Conservation (phyloP, 257 asterid genomes). For the Misopates orontium region DNA sequence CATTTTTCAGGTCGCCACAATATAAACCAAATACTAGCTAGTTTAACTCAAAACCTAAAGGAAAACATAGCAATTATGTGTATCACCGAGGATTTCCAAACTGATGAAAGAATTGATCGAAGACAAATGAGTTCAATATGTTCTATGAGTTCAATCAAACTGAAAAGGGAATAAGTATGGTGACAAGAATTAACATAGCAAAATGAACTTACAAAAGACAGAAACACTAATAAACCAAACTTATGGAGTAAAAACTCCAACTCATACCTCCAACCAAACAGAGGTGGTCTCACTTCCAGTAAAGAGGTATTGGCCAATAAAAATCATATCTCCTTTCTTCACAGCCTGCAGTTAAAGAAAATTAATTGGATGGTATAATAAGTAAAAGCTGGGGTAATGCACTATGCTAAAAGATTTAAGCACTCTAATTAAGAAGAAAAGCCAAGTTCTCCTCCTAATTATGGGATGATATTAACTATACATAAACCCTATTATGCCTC, state of each 20-base stretch:
- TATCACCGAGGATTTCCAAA: not conserved
- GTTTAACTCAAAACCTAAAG: not conserved
- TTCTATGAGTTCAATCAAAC: slow-evolving; percentile 1
- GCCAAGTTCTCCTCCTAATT: not conserved
- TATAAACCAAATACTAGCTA: not conserved
- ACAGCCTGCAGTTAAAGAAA: slow-evolving; percentile 56
- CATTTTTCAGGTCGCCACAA: not conserved
- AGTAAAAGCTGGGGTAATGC: not conserved
- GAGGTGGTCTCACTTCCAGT: slow-evolving; percentile 93
- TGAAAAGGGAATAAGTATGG: not conserved
- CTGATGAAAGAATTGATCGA: not conserved
- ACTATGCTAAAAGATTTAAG: not conserved
- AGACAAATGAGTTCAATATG: not conserved
- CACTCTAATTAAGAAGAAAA: not conserved
- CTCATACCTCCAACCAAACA: slow-evolving; percentile 85
- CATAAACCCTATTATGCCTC: not conserved
- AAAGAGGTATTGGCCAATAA: slow-evolving; percentile 84
- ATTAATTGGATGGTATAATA: slow-evolving; percentile 19
- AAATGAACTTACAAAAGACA: not conserved
- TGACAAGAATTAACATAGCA: not conserved
- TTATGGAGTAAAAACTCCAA: slow-evolving; percentile 14
- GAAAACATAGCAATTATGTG: not conserved
- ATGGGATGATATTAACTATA: not conserved
- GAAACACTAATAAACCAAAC: slow-evolving; percentile 5
- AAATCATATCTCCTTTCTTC: slow-evolving; percentile 82